Conservation (phyloP, 1,284 basidiomycete species). For the Ganoderma leucocontextum region DNA sequence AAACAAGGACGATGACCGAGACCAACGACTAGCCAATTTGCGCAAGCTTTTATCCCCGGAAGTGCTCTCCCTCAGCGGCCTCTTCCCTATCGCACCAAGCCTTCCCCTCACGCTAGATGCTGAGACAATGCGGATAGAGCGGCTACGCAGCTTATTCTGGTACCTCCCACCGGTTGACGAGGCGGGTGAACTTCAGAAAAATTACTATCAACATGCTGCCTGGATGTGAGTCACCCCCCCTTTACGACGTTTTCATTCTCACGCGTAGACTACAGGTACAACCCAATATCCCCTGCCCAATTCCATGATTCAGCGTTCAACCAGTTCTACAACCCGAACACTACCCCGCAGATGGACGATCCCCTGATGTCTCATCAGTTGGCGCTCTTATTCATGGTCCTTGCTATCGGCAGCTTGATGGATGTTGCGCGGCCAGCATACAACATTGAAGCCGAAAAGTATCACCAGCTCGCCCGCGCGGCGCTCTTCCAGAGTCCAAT, state of each 20-base stretch:
- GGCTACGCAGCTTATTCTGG: slow-evolving; percentile 67
- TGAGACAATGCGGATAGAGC: slow-evolving; percentile 50
- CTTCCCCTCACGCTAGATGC: slow-evolving; percentile 50
- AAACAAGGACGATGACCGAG: slow-evolving; percentile 61
- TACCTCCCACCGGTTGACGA: slow-evolving; percentile 69
- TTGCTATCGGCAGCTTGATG: slow-evolving; percentile 79
- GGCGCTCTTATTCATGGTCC: slow-evolving; percentile 77
- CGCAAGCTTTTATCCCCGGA: slow-evolving; percentile 65
- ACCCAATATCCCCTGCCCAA: slow-evolving; percentile 69
- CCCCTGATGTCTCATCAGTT: slow-evolving; percentile 70
- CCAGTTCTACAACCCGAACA: slow-evolving; percentile 65
- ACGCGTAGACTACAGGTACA: slow-evolving; percentile 60
- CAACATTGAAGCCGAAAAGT: slow-evolving; percentile 80
- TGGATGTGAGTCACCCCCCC: slow-evolving; percentile 66
- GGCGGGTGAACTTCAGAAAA: slow-evolving; percentile 65
- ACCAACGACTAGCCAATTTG: slow-evolving; percentile 56
- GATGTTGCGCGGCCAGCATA: slow-evolving; percentile 70
- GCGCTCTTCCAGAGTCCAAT: slow-evolving; percentile 76
- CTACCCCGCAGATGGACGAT: slow-evolving; percentile 59
- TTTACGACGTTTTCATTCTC: slow-evolving; percentile 4
- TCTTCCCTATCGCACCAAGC: slow-evolving; percentile 68
- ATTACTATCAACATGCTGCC: slow-evolving; percentile 74
- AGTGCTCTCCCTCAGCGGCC: slow-evolving; percentile 67
- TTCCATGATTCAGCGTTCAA: slow-evolving; percentile 72
- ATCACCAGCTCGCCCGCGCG: slow-evolving; percentile 76